A percentile compares a stretch with the other conserved stretches of the same genome.
Conservation (phyloP, 2,329 filamentous ascomycete genomes). For the Aspergillus sp. region DNA sequence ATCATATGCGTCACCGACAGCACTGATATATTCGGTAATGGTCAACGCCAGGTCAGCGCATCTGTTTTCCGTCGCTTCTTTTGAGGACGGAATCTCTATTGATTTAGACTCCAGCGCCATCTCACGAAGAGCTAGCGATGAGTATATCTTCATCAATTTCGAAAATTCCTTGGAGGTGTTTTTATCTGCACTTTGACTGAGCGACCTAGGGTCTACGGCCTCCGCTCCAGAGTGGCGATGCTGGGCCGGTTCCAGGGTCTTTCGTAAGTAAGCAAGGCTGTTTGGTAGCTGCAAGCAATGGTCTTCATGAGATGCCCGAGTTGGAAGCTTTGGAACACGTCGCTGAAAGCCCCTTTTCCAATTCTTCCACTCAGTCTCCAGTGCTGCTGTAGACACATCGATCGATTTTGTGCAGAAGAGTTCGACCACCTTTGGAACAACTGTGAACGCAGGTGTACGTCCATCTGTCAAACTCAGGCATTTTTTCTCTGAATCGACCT, state of each 20-base stretch:
- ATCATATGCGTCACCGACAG: constrained; percentile 45
- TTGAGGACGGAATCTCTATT: not conserved
- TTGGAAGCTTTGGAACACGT: constrained; percentile 49
- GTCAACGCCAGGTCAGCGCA: constrained; percentile 27
- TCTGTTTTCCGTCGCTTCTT: constrained; percentile 13
- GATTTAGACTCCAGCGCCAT: constrained; percentile 1
- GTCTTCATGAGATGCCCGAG: constrained; percentile 37
- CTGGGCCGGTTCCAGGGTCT: constrained; percentile 13
- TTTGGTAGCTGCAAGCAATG: constrained; percentile 47
- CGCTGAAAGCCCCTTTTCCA: constrained; percentile 48
- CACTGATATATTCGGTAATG: constrained; percentile 35
- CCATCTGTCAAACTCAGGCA: not conserved
- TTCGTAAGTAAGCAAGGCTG: constrained; percentile 43
- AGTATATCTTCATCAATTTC: constrained; percentile 16
- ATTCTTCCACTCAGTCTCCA: constrained; percentile 45
- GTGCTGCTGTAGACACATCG: constrained; percentile 29
- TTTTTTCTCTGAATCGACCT: constrained; percentile 54
- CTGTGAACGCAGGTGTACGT: constrained; percentile 26
- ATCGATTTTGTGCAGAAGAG: constrained; percentile 37
- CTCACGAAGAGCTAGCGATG: constrained; percentile 21
- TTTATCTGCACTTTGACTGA: constrained; percentile 8
- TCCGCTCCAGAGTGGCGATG: not conserved
- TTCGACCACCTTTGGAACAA: constrained; percentile 21
- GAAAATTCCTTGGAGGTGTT: constrained; percentile 19
- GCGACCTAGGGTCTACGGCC: not conserved